Evolutionary conservation across 78 protist species (phyloP).

Genomic region (Blattamonas nauphoetae): DNA sequence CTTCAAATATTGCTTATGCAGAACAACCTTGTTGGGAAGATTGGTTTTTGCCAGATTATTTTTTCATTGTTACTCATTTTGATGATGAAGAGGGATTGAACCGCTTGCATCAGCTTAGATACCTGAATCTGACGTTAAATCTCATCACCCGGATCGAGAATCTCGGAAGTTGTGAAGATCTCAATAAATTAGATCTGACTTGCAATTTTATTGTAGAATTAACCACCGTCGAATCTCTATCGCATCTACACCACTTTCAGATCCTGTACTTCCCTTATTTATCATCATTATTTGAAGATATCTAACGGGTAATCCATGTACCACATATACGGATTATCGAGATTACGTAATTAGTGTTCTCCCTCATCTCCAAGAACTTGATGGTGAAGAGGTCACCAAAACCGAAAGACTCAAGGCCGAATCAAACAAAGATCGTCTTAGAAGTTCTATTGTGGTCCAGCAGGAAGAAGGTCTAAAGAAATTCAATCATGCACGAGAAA

Average conservation of each 20-base stretch:
- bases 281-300: background rate
- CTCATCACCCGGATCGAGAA: slow-evolving; percentile 33
- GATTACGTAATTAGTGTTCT: slow-evolving; percentile 44
- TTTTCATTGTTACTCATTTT: too few species aligned
- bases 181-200: slow-evolving; percentile 64
- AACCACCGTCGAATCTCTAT: slow-evolving; percentile 20
- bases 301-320: slow-evolving; percentile 65
- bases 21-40: slow-evolving; percentile 41
- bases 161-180: slow-evolving; percentile 48
- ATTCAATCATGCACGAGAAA: background rate
- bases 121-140: slow-evolving; percentile 69
- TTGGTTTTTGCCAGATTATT: too few species aligned
- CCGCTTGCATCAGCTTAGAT: slow-evolving; percentile 41
- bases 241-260: slow-evolving; percentile 12
- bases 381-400: slow-evolving; percentile 36
- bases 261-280: slow-evolving; percentile 24
- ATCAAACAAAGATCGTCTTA: background rate
- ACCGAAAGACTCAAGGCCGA: slow-evolving; percentile 43
- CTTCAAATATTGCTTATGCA: slow-evolving; percentile 54
- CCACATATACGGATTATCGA: slow-evolving; percentile 34
- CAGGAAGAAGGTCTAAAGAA: background rate
- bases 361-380: slow-evolving; percentile 54
- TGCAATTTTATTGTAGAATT: slow-evolving; percentile 49
- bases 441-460: background rate
- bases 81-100: slow-evolving; percentile 32